Evolutionary conservation across 2,329 filamentous ascomycete species (phyloP), one percentile per base, ranked within the genome.

Genomic region (Pleomassaria siparia): DNA sequence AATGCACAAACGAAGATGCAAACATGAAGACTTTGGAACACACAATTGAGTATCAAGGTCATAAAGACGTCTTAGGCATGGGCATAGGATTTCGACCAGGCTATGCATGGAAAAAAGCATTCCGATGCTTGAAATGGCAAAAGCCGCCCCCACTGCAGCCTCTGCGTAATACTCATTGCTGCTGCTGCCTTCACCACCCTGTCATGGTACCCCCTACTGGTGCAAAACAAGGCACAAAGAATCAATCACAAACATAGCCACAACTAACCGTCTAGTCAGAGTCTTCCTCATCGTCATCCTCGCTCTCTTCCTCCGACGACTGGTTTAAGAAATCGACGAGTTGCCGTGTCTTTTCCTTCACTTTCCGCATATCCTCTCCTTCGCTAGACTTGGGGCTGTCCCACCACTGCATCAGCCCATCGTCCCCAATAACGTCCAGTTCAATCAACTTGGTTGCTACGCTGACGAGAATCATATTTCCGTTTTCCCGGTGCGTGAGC

Each of bases 371-470:
- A 44, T 82, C 81, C 46, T 88, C 86, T 12, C 78, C 84, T 46
- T 84, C 84, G 20, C 74, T 80, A 5, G 87, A 86, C 62, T 85
- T 78, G 71, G 80, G 78, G 67, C 95, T 87, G 16, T 78, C 81
- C 91, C 91, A 97, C 94, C 94, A 99, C 40, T 81, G 80, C 60
- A 92, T 74, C 56, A 96, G 88, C 0, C 88, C 91, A 33, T 96
- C 91, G 63, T 96, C 90, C 66, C 96, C 90, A 1, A 96, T 74
- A 13, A 95, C 80, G 56, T 97, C 94, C 40, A 88, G 72, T 56
- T 88, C 84, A 66, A 95, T 95, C 43, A 97, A 77, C 70, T 91
- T 88, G 74, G 95, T 94, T 57, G 90, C 81, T 59, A 90, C 76
- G 30, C 86, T 89, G 3, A 91, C 80, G 26, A 97, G 79, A 9